Base-by-base conservation (phyloP, 306 rosid genomes). In the Vachellia pachyceras region DNA sequence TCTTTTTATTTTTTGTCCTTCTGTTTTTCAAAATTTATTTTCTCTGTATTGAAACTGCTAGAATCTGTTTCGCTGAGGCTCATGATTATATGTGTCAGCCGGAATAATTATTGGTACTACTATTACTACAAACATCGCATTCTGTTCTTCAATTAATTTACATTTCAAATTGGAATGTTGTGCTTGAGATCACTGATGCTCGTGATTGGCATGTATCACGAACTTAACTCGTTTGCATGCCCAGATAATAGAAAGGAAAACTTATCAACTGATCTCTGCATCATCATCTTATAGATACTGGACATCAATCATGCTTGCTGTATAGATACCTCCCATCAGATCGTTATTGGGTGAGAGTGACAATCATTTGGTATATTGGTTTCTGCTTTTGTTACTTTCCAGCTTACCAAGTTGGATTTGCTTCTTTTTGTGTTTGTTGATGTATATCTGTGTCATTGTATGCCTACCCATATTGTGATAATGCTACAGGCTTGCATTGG, bases 401-500 rank as follows among this genome's bases (percentile, higher is more conserved):
- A 60, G 68, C 41, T 13, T 29, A 29, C n/a, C n/a, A 29, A 61
- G 13, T 36, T 9, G 52, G 69, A 33, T 72, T 66, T 42, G 6
- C 69, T 72, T 76, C 64, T 75, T 50, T 64, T 41, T 55, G 33
- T 42, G 46, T 8, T 67, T 40, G 33, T 40, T 23, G 6, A 67
- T 37, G 22, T 17, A 9, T 65, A 7, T 46, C 5, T 73, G 68
- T 75, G 58, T 77, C 3, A 39, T 39, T 50, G 69, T 41, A 36
- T 57, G 77, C 3, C 23, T 64, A 46, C 49, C 52, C 12, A 4
- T 5, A 41, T 11, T 60, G 54, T 44, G 22, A 61, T 41, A 78
- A 8, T 58, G 5, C 40, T 58, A 29, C 69, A 44, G 13, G 35
- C 84, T 79, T 65, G 84, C 42, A 39, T 37, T 72, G 57, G 42